phyloP scores from a whole-genome alignment of 352 stramenopile genomes.

The Globisporangium nodosum region DNA sequence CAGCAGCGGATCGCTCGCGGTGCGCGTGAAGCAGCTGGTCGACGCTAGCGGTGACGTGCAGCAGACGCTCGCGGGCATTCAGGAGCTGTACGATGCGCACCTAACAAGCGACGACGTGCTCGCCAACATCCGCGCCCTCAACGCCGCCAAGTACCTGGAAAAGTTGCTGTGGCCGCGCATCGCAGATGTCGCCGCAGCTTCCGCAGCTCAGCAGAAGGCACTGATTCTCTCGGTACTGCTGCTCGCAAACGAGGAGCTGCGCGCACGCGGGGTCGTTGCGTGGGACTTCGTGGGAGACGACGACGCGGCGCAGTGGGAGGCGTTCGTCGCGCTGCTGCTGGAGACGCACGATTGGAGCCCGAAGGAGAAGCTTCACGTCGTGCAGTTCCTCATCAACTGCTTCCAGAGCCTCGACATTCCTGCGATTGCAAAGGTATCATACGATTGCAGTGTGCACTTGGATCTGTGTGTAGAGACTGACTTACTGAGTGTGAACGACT shows the following conservation, averaged over 20 bases:
- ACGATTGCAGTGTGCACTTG: background rate
- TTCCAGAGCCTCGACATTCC: conserved; percentile 57
- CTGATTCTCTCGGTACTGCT: conserved; percentile 44
- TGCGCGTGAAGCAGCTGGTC: conserved; percentile 5
- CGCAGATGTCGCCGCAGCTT: conserved; percentile 9
- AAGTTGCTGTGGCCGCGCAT: conserved; percentile 44
- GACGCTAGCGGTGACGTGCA: background rate
- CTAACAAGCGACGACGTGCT: conserved; percentile 21
- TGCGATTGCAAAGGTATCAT: conserved; percentile 29
- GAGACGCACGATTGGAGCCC: conserved; percentile 18
- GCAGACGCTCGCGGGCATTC: conserved; percentile 17
- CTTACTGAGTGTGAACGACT: background rate
- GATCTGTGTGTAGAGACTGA: background rate
- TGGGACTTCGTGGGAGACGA: conserved; percentile 12
- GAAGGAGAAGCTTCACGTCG: conserved; percentile 43
- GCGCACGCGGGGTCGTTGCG: background rate
- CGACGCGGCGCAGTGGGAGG: conserved; percentile 23
- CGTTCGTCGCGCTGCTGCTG: conserved; percentile 36
- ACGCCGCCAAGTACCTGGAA: conserved; percentile 34
- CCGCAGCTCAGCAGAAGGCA: conserved; percentile 24
- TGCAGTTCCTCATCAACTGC: conserved; percentile 57
- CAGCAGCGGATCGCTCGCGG: background rate
- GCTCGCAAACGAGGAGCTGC: conserved; percentile 23
- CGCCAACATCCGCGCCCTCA: conserved; percentile 19
- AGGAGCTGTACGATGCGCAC: conserved; percentile 29